Conservation (phyloP, 495 filamentous ascomycete genomes). For the Aspergillus bertholletiae region DNA sequence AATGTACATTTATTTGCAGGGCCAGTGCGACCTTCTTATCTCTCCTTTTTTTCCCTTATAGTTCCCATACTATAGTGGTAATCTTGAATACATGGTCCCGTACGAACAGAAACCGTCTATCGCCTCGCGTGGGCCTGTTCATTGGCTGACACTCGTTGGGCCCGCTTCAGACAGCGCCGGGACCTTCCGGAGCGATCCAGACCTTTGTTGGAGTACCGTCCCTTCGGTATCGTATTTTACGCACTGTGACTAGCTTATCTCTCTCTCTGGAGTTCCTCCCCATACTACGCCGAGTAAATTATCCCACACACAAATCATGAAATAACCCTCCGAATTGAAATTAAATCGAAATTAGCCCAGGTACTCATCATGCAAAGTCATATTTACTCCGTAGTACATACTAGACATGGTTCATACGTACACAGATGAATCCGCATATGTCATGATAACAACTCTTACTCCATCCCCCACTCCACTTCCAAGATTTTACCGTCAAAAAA, state of each 20-base stretch:
- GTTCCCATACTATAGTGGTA: neutral
- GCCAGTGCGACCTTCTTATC: slow-evolving; percentile 10
- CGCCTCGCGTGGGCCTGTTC: slow-evolving; percentile 18
- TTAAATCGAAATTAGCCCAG: no score
- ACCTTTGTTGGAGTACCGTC: neutral
- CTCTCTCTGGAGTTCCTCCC: no score
- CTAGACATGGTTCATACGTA: no score
- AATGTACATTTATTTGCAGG: neutral
- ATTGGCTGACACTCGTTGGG: slow-evolving; percentile 19
- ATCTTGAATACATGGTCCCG: neutral
- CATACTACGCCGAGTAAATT: no score
- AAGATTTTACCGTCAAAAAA: no score
- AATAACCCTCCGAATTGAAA: neutral
- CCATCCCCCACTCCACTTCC: neutral
- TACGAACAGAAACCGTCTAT: slow-evolving; percentile 8
- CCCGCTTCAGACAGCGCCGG: slow-evolving; percentile 15
- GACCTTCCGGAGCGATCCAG: slow-evolving; percentile 20
- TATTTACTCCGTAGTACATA: no score
- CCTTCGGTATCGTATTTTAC: neutral
- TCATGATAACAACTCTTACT: neutral
- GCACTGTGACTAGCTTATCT: neutral
- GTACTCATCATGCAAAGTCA: no score
- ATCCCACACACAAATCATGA: neutral
- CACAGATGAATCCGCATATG: no score
- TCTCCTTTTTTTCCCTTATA: neutral